Conservation (phyloP, 2,329 filamentous ascomycete species). For the Trichoderma gracile region DNA sequence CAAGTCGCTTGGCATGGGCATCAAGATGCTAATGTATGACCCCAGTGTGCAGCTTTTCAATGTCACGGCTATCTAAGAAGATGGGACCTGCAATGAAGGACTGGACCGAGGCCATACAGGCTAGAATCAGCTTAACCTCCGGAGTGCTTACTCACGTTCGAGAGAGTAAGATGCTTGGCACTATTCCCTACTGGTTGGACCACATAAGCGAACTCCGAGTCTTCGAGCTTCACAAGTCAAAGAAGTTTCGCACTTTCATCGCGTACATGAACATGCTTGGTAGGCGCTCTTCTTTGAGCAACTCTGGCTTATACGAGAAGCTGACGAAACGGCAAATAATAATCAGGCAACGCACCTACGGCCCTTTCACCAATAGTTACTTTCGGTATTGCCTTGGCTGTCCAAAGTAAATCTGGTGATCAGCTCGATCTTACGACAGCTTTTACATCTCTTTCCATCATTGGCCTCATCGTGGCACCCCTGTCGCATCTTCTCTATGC, state of each 20-base stretch:
- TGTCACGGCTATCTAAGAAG: conserved; percentile 26
- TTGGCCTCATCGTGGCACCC: conserved; percentile 30
- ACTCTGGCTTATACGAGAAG: background rate
- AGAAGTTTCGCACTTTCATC: conserved; percentile 31
- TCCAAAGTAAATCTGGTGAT: background rate
- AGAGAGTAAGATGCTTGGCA: conserved; percentile 31
- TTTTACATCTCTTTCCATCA: conserved; percentile 34
- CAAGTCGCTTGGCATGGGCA: no score
- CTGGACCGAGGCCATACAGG: conserved; percentile 29
- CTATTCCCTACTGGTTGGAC: conserved; percentile 29
- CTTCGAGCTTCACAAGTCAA: conserved; percentile 29
- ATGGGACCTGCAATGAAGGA: conserved; percentile 28
- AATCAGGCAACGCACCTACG: conserved; percentile 20
- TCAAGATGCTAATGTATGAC: no score
- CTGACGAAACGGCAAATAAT: conserved; percentile 12
- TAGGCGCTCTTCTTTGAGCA: background rate
- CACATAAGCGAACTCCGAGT: conserved; percentile 18
- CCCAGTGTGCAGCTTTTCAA: conserved; percentile 25
- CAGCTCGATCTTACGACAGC: conserved; percentile 22
- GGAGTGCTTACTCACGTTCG: conserved; percentile 34
- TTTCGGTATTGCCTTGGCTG: conserved; percentile 31
- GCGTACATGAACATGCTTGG: conserved; percentile 30
- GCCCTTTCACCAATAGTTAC: conserved; percentile 29
- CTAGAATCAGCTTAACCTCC: conserved; percentile 29
- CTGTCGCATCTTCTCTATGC: conserved; percentile 29